Conservation (phyloP, 768 basidiomycete species). For the Mycena rebaudengoi region DNA sequence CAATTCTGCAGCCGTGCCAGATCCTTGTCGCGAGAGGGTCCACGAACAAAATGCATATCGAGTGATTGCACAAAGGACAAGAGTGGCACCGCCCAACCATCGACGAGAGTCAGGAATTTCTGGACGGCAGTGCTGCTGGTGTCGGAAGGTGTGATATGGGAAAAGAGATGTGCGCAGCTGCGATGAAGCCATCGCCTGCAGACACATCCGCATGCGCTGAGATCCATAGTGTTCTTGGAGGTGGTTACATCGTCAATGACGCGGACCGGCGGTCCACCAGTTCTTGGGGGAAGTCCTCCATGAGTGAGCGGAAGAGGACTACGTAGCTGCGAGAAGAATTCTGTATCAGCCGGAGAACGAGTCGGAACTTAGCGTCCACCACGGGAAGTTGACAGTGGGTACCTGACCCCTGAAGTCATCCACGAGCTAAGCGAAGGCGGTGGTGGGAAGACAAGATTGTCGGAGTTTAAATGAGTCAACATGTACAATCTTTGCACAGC, state of each 20-base stretch:
- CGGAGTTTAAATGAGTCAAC: too few species aligned
- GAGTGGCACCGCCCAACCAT: neutral
- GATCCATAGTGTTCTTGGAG: neutral
- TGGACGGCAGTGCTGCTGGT: neutral
- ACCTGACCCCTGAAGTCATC: too few species aligned
- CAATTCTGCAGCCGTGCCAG: neutral
- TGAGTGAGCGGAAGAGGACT: neutral
- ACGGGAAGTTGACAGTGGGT: too few species aligned
- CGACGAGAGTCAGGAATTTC: neutral
- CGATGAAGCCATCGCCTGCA: constrained; percentile 9
- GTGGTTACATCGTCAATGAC: neutral
- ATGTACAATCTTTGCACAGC: too few species aligned
- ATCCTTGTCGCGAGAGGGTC: neutral
- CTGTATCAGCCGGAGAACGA: too few species aligned
- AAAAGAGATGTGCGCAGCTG: neutral
- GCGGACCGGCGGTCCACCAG: neutral
- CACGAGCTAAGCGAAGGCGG: too few species aligned
- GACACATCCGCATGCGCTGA: neutral
- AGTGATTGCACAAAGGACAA: neutral
- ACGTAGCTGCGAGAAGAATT: too few species aligned
- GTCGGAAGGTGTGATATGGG: neutral
- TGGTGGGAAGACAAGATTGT: too few species aligned
- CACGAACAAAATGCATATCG: neutral
- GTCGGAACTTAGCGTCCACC: too few species aligned
- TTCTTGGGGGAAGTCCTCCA: constrained; percentile 7